These are phyloP conservation scores for Aegle marmelos DNA, from an alignment of 345 rosid genomes.

Conservation along the genomic window DNA sequence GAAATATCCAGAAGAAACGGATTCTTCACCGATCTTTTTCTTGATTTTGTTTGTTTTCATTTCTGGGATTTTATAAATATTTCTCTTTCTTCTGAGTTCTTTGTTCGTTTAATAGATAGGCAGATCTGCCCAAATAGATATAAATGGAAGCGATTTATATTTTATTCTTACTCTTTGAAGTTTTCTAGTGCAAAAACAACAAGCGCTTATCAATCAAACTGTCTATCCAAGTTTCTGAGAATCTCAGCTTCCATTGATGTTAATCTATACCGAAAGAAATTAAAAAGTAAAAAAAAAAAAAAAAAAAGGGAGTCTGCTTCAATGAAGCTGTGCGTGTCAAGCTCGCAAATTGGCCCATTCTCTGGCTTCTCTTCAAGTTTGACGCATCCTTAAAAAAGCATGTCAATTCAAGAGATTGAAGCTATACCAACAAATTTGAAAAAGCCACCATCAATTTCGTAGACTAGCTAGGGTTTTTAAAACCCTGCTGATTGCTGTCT, in stretches of 20 bases:
- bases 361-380: constrained; percentile 13
- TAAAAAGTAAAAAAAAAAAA: too few relatives aligned
- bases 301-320: background rate
- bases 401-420: constrained; percentile 15
- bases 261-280: background rate
- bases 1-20: too few relatives aligned
- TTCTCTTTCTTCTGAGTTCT: constrained; percentile 7
- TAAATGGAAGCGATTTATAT: background rate
- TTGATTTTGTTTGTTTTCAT: background rate
- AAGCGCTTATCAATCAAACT: background rate
- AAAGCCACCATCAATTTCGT: background rate
- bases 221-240: constrained; percentile 4
- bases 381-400: constrained; percentile 18
- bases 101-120: constrained; percentile 1
- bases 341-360: constrained; percentile 20
- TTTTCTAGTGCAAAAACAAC: background rate
- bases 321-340: constrained; percentile 28
- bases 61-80: constrained; percentile 13
- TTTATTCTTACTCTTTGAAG: background rate
- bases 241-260: constrained; percentile 2
- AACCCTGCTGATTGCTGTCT: background rate
- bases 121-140: constrained; percentile 13
- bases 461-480: background rate
- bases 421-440: background rate
- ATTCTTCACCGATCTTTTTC: background rate